Evolutionary conservation across 371 early-diverging fungal species (phyloP).

Genomic region (Lichtheimia ornata): DNA sequence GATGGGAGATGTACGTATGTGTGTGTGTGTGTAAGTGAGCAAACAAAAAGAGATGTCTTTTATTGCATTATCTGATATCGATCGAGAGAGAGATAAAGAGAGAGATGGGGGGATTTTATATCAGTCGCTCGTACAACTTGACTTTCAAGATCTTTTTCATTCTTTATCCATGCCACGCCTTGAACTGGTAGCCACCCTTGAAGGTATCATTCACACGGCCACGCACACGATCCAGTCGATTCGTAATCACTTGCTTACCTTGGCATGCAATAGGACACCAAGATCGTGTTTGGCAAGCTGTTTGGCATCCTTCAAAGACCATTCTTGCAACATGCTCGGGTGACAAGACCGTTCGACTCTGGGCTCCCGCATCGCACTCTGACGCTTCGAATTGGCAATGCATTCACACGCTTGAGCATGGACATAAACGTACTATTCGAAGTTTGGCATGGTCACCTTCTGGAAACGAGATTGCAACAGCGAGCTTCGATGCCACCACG

Average conservation of each 20-base stretch:
- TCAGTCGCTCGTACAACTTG: not conserved
- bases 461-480: slow-evolving; percentile 80
- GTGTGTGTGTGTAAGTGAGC: not conserved
- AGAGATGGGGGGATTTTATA: not conserved
- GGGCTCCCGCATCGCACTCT: slow-evolving; percentile 59
- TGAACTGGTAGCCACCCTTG: slow-evolving; percentile 40
- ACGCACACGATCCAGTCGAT: not conserved
- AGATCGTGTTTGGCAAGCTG: slow-evolving; percentile 91
- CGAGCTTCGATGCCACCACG: slow-evolving; percentile 92
- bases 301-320: slow-evolving; percentile 83
- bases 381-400: slow-evolving; percentile 68
- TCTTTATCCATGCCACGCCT: slow-evolving; percentile 37
- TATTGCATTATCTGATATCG: not conserved
- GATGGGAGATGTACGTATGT: too few relatives aligned
- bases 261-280: slow-evolving; percentile 67
- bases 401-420: slow-evolving; percentile 78
- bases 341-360: slow-evolving; percentile 86
- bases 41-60: not conserved
- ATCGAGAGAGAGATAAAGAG: too few relatives aligned
- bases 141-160: not conserved
- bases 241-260: not conserved
- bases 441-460: slow-evolving; percentile 84
- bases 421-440: slow-evolving; percentile 91
- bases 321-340: slow-evolving; percentile 83
- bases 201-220: slow-evolving; percentile 24